A percentile compares a stretch with the other conserved stretches of the same genome.
Conservation (phyloP, 306 rosid species). For the Vigna reflexopilosa region DNA sequence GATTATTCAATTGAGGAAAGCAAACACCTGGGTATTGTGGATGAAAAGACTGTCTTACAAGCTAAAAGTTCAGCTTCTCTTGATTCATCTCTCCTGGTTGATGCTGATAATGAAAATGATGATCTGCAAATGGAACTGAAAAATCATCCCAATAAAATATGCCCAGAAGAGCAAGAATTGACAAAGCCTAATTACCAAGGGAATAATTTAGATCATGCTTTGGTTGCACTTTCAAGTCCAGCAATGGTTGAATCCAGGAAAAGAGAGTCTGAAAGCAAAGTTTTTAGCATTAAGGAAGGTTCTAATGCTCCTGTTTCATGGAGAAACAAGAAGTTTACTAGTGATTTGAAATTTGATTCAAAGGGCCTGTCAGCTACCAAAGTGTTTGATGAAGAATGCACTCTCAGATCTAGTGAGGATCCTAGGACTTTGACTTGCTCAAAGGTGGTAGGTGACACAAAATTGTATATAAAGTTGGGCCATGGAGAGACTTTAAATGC, state of each 20-base stretch:
- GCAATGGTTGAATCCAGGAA: slow-evolving; percentile 42
- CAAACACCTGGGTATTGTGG: slow-evolving; percentile 43
- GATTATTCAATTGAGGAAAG: slow-evolving; percentile 57
- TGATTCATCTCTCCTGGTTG: slow-evolving; percentile 47
- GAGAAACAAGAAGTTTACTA: slow-evolving; percentile 41
- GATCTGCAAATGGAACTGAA: slow-evolving; percentile 42
- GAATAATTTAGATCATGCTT: slow-evolving; percentile 36
- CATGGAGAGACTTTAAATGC: slow-evolving; percentile 36
- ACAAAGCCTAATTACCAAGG: slow-evolving; percentile 43
- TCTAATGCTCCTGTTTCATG: slow-evolving; percentile 29
- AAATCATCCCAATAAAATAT: slow-evolving; percentile 43
- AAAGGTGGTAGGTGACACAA: slow-evolving; percentile 38
- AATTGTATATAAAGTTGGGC: slow-evolving; percentile 38
- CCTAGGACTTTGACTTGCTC: slow-evolving; percentile 42
- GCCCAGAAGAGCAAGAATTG: slow-evolving; percentile 47
- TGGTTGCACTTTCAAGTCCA: slow-evolving; percentile 34
- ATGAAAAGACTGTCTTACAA: slow-evolving; percentile 44
- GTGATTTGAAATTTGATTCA: slow-evolving; percentile 39
- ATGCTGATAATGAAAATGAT: slow-evolving; percentile 42
- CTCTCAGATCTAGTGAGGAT: slow-evolving; percentile 37
- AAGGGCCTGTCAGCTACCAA: slow-evolving; percentile 42
- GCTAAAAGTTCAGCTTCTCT: slow-evolving; percentile 51
- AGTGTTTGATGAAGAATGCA: slow-evolving; percentile 36
- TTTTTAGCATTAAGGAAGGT: slow-evolving; percentile 31
- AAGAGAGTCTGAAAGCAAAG: slow-evolving; percentile 51